Evolutionary conservation across 257 asterid species (phyloP).

Genomic region (Parsonsia alboflavescens): DNA sequence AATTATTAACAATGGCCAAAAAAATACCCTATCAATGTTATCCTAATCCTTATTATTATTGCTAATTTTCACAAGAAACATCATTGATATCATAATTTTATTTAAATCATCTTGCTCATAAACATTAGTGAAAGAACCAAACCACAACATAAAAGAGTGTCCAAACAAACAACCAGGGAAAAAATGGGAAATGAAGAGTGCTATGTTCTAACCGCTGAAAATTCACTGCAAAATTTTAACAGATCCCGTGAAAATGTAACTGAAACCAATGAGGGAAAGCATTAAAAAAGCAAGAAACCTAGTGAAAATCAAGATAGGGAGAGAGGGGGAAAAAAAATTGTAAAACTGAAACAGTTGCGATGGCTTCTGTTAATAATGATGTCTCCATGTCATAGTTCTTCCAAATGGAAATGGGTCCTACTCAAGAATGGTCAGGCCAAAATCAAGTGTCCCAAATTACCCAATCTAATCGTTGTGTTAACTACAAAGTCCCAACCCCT

Average conservation of each 20-base stretch:
- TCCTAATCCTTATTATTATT: too few species aligned
- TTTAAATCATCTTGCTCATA: too few species aligned
- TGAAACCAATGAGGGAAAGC: not conserved
- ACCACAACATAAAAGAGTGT: not conserved
- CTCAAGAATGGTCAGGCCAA: slow-evolving; percentile 13
- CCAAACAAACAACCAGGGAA: not conserved
- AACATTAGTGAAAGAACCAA: not conserved
- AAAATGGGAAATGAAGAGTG: not conserved
- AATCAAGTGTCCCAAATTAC: slow-evolving; percentile 25
- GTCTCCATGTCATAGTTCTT: not conserved
- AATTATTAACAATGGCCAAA: too few species aligned
- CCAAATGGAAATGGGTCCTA: slow-evolving; percentile 14
- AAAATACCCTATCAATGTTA: too few species aligned
- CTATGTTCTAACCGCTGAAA: not conserved
- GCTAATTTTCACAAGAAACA: too few species aligned
- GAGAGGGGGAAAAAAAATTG: too few species aligned
- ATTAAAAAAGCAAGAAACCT: not conserved
- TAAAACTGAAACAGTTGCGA: too few species aligned
- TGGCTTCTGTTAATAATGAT: not conserved
- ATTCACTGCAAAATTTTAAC: slow-evolving; percentile 9
- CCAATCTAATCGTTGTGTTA: slow-evolving; percentile 16
- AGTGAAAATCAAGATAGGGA: not conserved
- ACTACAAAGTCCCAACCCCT: slow-evolving; percentile 30
- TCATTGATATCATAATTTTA: too few species aligned
- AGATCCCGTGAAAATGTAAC: slow-evolving; percentile 4